phyloP scores from a whole-genome alignment of 805 yeast species.

The Barnettozyma salicaria region DNA sequence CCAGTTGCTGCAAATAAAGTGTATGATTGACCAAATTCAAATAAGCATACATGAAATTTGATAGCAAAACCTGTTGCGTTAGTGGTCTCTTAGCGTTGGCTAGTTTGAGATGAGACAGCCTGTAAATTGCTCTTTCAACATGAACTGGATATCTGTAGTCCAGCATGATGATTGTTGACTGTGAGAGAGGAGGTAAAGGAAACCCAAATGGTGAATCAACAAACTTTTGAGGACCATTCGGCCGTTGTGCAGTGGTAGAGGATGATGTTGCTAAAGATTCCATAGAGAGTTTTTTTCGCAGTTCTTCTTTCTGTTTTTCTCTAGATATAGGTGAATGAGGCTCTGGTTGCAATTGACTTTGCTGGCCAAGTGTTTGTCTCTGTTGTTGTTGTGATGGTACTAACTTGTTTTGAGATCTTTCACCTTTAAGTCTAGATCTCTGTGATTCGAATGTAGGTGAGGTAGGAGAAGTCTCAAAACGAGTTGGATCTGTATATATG shows the following conservation, averaged over 20 bases:
- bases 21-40: slow-evolving; percentile 92
- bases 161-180: slow-evolving; percentile 71
- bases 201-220: slow-evolving; percentile 84
- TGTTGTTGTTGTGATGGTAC: slow-evolving; percentile 4
- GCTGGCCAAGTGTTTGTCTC: slow-evolving; percentile 5
- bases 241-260: slow-evolving; percentile 31
- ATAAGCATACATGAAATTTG: slow-evolving; percentile 97
- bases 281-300: slow-evolving; percentile 26
- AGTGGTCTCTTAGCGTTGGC: slow-evolving; percentile 91
- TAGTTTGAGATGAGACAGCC: slow-evolving; percentile 85
- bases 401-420: slow-evolving; percentile 1
- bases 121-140: slow-evolving; percentile 91
- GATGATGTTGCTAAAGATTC: slow-evolving; percentile 32
- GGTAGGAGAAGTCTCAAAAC: slow-evolving; percentile 7
- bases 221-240: slow-evolving; percentile 49
- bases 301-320: slow-evolving; percentile 12
- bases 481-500: slow-evolving; percentile 1
- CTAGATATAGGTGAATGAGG: slow-evolving; percentile 5
- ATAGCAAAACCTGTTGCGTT: slow-evolving; percentile 84
- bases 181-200: slow-evolving; percentile 76
- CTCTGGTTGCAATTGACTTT: slow-evolving; percentile 6
- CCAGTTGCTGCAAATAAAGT: slow-evolving; percentile 61
- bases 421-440: neutral
- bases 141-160: slow-evolving; percentile 88
- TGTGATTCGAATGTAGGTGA: slow-evolving; percentile 8